A percentile compares a stretch with the other conserved stretches of the same genome.
phyloP scores from a whole-genome alignment of 1,284 basidiomycete species.

The Termitomyces sp. region DNA sequence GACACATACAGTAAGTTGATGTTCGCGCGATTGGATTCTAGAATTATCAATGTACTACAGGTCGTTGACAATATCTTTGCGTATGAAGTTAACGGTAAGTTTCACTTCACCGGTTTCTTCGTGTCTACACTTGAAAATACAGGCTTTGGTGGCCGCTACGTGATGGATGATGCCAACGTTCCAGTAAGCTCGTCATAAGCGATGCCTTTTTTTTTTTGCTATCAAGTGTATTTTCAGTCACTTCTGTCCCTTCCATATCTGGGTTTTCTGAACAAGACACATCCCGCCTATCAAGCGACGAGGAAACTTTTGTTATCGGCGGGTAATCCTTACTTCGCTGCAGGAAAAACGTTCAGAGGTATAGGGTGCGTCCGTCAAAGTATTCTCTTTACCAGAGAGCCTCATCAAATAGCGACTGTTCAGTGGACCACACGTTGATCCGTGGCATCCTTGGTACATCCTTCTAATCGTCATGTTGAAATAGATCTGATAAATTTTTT shows the following conservation, averaged over 20 bases:
- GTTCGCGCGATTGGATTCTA: not conserved
- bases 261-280: slow-evolving; percentile 59
- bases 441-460: slow-evolving; percentile 62
- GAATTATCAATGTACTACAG: slow-evolving; percentile 25
- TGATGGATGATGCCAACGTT: slow-evolving; percentile 81
- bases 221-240: slow-evolving; percentile 37
- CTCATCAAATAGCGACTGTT: not conserved
- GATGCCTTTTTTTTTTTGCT: not conserved
- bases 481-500: slow-evolving; percentile 3
- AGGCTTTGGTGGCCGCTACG: slow-evolving; percentile 64
- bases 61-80: slow-evolving; percentile 63
- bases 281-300: slow-evolving; percentile 58
- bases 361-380: slow-evolving; percentile 44
- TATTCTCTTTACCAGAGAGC: not conserved
- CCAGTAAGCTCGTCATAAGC: slow-evolving; percentile 42
- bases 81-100: slow-evolving; percentile 68
- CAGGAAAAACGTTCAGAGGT: slow-evolving; percentile 60
- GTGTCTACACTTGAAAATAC: not conserved
- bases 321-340: slow-evolving; percentile 65
- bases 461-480: not conserved
- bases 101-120: not conserved
- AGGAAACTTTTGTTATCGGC: slow-evolving; percentile 56
- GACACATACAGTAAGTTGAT: slow-evolving; percentile 48
- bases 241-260: slow-evolving; percentile 73
- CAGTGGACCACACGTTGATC: slow-evolving; percentile 71